These are phyloP conservation scores for Umbelopsis sp. DNA, from an alignment of 371 early-diverging fungal species.

Conservation along the genomic window DNA sequence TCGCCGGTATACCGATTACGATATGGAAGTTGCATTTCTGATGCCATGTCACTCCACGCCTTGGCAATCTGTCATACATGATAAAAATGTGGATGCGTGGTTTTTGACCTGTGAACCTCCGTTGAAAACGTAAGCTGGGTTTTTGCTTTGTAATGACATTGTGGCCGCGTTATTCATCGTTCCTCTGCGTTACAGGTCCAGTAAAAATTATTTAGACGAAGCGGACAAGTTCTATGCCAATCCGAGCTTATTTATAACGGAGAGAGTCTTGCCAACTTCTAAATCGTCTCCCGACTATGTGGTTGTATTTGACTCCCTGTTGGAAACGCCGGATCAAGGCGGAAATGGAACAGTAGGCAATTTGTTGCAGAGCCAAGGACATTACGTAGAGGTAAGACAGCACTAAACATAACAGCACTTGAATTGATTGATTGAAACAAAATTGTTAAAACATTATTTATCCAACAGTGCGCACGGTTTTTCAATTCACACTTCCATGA, in stretches of 20 bases:
- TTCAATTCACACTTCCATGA: constrained; percentile 91
- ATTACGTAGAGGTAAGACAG: constrained; percentile 12
- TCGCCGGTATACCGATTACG: constrained; percentile 6
- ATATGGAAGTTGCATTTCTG: constrained; percentile 64
- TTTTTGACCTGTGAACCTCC: constrained; percentile 94
- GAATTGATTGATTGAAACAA: too few relatives aligned
- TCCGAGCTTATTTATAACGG: constrained; percentile 61
- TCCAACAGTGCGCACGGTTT: constrained; percentile 69
- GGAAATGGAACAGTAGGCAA: constrained; percentile 2
- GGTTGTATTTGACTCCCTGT: constrained; percentile 69
- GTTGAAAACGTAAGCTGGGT: constrained; percentile 32
- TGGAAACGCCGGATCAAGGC: constrained; percentile 25
- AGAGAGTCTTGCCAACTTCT: constrained; percentile 18
- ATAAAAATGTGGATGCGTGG: constrained; percentile 43
- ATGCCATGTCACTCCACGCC: constrained; percentile 98
- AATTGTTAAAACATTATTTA: too few relatives aligned
- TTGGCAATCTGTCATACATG: constrained; percentile 78
- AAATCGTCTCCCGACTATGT: constrained; percentile 61
- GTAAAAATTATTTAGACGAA: constrained; percentile 68
- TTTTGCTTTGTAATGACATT: neutral
- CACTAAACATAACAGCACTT: too few relatives aligned
- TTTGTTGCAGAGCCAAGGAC: constrained; percentile 25
- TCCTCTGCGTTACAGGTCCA: constrained; percentile 21
- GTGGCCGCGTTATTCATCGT: constrained; percentile 20
- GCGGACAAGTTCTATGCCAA: constrained; percentile 80